Evolutionary conservation across 139 green algal genomes (phyloP), one percentile per base, ranked within the genome.

Genomic region (Coelastrella sp.): DNA sequence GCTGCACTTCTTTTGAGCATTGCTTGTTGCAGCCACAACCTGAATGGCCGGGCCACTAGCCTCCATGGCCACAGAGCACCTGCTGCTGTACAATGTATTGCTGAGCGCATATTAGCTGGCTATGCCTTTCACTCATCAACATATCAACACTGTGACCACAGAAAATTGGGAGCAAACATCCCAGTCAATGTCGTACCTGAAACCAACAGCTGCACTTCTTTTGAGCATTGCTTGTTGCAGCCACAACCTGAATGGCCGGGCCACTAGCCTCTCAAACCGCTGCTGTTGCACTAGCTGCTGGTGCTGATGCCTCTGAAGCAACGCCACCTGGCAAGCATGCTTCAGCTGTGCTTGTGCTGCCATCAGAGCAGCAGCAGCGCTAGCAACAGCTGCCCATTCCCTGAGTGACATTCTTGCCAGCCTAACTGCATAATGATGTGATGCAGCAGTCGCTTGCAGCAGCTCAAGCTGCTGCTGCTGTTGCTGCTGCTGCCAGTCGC

Each of bases 401-500:
- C 22, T n/a, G n/a, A 86, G 19, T 14, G 19, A 57, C 13, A 23
- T n/a, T 16, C 61, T 65, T 4, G 8, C 6, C 7, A 68, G 54
- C 3, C 6, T 17, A 4, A 60, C 61, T 32, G 59, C n/a, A 73
- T 32, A 23, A 47, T 86, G 80, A 2, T 60, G 22, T 32, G 71
- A 20, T n/a, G 80, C 80, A 32, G 61, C 80, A 47, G 47, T 19
- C 22, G 14, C 4, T 11, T 86, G 80, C 60, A 86, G 22, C 0
- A 32, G 22, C 61, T 64, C 80, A 14, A 86, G 80, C 22, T 86
- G 80, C 61, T 86, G 80, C 60, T 86, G 20, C 7, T 85, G 80
- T 61, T 86, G 80, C 61, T 86, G 80, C 61, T 76, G 59, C 61
- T 86, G 80, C 80, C 80, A 86, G 5, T 75, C 80, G 2, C 60